phyloP scores from a whole-genome alignment of 1,284 basidiomycete genomes.

The Fomitopsis palustris region DNA sequence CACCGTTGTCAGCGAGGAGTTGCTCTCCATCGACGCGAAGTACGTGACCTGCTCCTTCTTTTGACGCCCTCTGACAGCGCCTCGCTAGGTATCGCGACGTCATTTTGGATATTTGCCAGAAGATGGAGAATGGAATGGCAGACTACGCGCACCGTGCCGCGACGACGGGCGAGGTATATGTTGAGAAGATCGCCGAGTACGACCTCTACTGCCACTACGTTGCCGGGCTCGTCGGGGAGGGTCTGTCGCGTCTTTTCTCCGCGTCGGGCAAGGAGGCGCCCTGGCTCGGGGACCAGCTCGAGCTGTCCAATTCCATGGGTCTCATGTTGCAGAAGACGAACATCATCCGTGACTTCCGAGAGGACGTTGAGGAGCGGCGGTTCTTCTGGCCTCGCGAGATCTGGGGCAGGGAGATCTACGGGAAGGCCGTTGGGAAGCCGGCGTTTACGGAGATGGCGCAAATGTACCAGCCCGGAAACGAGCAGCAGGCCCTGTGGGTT shows the following conservation, averaged over 20 bases:
- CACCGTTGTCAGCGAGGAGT: conserved; percentile 80
- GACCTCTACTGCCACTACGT: conserved; percentile 99
- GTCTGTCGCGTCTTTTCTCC: conserved; percentile 87
- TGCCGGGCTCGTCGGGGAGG: conserved; percentile 96
- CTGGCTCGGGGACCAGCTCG: conserved; percentile 80
- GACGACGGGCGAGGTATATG: conserved; percentile 62
- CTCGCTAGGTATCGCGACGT: conserved; percentile 69
- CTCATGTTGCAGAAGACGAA: conserved; percentile 97
- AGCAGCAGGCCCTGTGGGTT: conserved; percentile 70
- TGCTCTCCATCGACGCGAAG: conserved; percentile 64
- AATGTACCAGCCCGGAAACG: conserved; percentile 50
- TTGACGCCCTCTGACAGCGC: not conserved
- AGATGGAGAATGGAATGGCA: conserved; percentile 96
- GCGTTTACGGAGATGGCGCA: conserved; percentile 65
- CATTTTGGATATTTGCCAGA: conserved; percentile 79
- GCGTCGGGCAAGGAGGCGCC: conserved; percentile 83
- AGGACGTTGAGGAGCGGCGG: conserved; percentile 84
- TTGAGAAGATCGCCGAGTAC: conserved; percentile 80
- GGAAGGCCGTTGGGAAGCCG: conserved; percentile 28
- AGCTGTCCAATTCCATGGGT: conserved; percentile 95
- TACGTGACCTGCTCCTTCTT: conserved; percentile 35
- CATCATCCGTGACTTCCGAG: conserved; percentile 93
- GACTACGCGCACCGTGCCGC: conserved; percentile 87
- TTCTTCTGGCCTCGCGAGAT: conserved; percentile 97
- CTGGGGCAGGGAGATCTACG: conserved; percentile 67